Conservation (phyloP, 2,329 filamentous ascomycete species). For the Xylaria hypoxylon region DNA sequence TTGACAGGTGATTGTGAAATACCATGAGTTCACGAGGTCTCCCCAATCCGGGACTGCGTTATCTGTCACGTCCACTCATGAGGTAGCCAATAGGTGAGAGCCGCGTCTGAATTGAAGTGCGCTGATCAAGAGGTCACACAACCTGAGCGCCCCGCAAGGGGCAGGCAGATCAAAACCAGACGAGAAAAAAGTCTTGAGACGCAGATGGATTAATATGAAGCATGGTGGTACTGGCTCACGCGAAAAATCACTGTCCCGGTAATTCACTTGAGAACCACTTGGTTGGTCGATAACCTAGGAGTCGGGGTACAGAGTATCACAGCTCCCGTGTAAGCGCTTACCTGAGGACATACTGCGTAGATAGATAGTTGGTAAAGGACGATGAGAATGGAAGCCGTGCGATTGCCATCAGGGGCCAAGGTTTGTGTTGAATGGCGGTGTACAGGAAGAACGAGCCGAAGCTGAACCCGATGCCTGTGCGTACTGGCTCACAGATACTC, state of each 20-base stretch:
- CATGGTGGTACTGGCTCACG: neutral
- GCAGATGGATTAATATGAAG: constrained; percentile 34
- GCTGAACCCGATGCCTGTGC: constrained; percentile 33
- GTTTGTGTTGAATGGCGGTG: constrained; percentile 35
- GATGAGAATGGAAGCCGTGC: constrained; percentile 14
- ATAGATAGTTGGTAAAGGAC: neutral
- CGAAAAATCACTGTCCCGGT: constrained; percentile 1
- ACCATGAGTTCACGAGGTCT: neutral
- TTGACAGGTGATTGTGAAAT: neutral
- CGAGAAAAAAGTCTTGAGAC: constrained; percentile 33
- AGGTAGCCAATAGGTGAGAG: constrained; percentile 40
- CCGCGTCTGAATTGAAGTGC: constrained; percentile 37
- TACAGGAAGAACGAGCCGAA: constrained; percentile 30
- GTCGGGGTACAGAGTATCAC: constrained; percentile 1
- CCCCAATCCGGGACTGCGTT: neutral
- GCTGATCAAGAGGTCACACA: constrained; percentile 46
- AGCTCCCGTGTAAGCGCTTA: constrained; percentile 11
- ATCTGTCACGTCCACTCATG: constrained; percentile 11
- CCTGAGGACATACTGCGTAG: too few relatives aligned
- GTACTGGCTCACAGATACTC: constrained; percentile 17
- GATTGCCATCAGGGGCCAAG: constrained; percentile 16
- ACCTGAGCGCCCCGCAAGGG: constrained; percentile 44
- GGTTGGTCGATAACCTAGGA: constrained; percentile 8
- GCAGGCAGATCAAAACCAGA: constrained; percentile 42
- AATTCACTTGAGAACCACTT: constrained; percentile 1